Percentiles rank a stretch among this genome's conserved stretches.
Evolutionary conservation across 495 filamentous ascomycete genomes (phyloP).

Genomic region (Talaromyces ruber): DNA sequence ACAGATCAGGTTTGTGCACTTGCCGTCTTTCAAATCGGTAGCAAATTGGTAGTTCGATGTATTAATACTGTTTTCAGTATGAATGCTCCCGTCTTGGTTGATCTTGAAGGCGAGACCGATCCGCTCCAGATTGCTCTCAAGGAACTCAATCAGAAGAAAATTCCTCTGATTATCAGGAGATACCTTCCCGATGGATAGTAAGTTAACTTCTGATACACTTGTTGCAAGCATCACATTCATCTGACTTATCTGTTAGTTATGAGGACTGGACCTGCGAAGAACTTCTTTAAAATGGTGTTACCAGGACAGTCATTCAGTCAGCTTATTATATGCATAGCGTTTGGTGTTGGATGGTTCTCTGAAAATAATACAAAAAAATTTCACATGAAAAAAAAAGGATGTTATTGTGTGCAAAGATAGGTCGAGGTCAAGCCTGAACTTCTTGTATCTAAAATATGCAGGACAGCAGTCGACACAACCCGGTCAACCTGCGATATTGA

Average conservation of each 20-base stretch:
- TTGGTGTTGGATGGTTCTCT: slow-evolving; percentile 23
- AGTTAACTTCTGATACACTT: slow-evolving; percentile 22
- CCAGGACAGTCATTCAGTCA: not conserved
- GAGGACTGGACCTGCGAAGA: slow-evolving; percentile 99
- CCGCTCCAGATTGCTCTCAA: slow-evolving; percentile 96
- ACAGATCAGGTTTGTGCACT: slow-evolving; percentile 78
- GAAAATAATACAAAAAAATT: not conserved
- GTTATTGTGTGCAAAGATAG: not conserved
- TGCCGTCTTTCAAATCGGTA: not conserved
- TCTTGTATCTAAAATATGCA: not conserved
- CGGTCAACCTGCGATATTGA: not conserved
- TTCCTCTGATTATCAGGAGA: slow-evolving; percentile 85
- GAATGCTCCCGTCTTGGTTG: slow-evolving; percentile 95
- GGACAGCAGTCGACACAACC: not conserved
- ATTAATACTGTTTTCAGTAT: slow-evolving; percentile 49
- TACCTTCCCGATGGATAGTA: slow-evolving; percentile 97
- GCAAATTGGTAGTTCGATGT: not conserved
- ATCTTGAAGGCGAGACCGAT: slow-evolving; percentile 95
- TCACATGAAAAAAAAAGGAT: slow-evolving; percentile 10
- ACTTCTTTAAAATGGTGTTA: slow-evolving; percentile 44
- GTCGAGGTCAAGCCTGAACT: not conserved
- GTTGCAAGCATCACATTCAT: slow-evolving; percentile 2
- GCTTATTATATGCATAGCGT: slow-evolving; percentile 28
- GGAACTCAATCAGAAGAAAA: slow-evolving; percentile 96
- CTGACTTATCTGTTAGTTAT: slow-evolving; percentile 52